Base-by-base conservation (phyloP, 2,329 filamentous ascomycete genomes). In the Zasmidium citrigriseum region DNA sequence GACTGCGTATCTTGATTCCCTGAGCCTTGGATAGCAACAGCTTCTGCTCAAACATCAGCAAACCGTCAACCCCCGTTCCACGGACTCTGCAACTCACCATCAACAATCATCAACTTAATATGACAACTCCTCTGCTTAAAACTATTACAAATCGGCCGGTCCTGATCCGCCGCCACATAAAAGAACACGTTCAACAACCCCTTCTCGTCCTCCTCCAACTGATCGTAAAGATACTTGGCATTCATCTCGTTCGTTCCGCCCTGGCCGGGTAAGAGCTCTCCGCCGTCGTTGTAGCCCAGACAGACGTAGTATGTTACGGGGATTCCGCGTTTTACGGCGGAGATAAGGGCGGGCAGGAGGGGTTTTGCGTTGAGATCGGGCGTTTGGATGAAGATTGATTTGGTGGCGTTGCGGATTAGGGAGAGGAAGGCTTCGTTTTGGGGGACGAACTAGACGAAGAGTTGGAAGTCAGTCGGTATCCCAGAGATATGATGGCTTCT, bases 1-100 rank as follows among this genome's bases (percentile, higher is more conserved):
- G 82, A 86, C 73, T 93, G 90, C 1, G 89, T 92, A 66, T 93
- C 90, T 70, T 92, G 87, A 68, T 93, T 93, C 0, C 89, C 89
- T 63, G 85, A 90, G 2, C 89, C 90, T 72, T 89, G 83, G 34
- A 93, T 86, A 1, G 83, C 89, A 34, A 93, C 81, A 21, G 76
- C 76, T 46, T 82, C 83, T 41, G 34, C 18, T 34, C 27, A 34
- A 14, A 14, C 27, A 34, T 34, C 27, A 34, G 27, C 27, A 34
- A 7, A 34, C 14, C n/a, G n/a, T n/a, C n/a, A n/a, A n/a, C n/a
- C n/a, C n/a, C n/a, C n/a, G n/a, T n/a, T n/a, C n/a, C n/a, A n/a
- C n/a, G n/a, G n/a, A n/a, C n/a, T n/a, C n/a, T 9, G 5, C 7
- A 4, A n/a, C 34, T 41, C 34, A 41, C 34, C 34, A 70, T 93